Conservation (phyloP, 225 moss, liverwort and hornwort species). For the Marchantia paleacea region DNA sequence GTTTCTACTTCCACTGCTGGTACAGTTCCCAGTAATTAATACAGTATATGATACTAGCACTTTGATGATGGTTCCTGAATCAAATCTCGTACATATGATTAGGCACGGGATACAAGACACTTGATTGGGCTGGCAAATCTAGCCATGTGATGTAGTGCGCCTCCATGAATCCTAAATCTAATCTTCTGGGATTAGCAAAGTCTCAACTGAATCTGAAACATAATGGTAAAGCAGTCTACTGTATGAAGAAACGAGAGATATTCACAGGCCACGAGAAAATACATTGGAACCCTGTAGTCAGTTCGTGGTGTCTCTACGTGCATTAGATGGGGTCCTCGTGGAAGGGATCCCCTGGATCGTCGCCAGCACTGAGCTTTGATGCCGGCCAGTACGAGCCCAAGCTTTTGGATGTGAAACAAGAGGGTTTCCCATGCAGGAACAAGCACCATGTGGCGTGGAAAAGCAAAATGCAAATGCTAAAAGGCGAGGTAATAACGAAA, state of each 20-base stretch:
- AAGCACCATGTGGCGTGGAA: background rate
- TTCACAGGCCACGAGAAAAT: background rate
- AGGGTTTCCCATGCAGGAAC: background rate
- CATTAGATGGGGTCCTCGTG: background rate
- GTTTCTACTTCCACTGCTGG: background rate
- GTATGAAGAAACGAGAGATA: background rate
- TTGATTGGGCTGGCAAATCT: constrained; percentile 4
- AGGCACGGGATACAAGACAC: background rate
- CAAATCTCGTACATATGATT: background rate
- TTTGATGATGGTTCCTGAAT: background rate
- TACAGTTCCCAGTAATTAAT: background rate
- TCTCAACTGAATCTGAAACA: background rate
- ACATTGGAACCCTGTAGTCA: background rate
- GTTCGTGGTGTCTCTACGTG: background rate
- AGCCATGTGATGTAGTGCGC: background rate
- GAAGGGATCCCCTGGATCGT: background rate
- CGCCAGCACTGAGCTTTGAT: background rate
- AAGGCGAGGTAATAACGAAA: background rate
- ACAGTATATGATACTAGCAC: background rate
- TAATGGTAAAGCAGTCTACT: background rate
- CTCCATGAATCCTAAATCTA: background rate
- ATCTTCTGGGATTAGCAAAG: background rate
- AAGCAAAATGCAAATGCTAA: background rate
- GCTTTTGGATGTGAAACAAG: background rate
- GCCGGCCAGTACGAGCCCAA: background rate